Base-by-base conservation (phyloP, 805 yeast species). In the Wickerhamiella sergipiensis region DNA sequence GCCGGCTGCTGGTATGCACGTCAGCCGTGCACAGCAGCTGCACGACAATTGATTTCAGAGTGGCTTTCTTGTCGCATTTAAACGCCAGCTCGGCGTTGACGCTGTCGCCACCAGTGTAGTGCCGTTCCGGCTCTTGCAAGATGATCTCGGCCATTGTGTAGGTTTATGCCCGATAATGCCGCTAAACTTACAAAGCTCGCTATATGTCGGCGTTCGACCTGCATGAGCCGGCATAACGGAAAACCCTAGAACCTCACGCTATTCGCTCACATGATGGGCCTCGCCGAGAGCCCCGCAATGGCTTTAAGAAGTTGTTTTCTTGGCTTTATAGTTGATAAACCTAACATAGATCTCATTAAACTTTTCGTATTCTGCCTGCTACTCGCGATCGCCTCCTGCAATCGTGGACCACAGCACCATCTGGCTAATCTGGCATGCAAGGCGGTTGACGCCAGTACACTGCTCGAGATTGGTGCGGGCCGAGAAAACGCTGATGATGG, bases 401-500 rank as follows among this genome's bases (percentile, higher is more conserved):
- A 36, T 19, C 19, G 71, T 64, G 38, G 64, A 64, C 73, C 75
- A 73, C 21, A 74, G 61, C 5, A 70, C 56, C 72, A 74, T 69
- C 43, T 76, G 56, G 1, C 78, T 71, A 3, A 75, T 55, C 39
- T 68, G 63, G 6, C 69, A 69, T 2, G 75, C 65, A 40, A 69
- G 58, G 2, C 62, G 52, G 43, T 70, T 69, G 18, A 74, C 59
- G 29, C 75, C 72, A 29, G 64, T 70, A 48, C 71, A 73, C 50
- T 75, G 69, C 48, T 69, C 74, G 24, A 69, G 72, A 44, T 68
- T 66, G 3, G 64, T 60, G 45, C 72, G 67, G 46, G 74, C 79
- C 2, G 73, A 61, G 45, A 64, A 64, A 48, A 70, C 69, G 2
- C 64, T 60, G 5, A 71, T 52, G 26, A 76, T 59, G 8, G 78